Percentiles rank a stretch among this genome's conserved stretches.
Conservation (phyloP, 2,329 filamentous ascomycete species). For the Talaromyces sp. region DNA sequence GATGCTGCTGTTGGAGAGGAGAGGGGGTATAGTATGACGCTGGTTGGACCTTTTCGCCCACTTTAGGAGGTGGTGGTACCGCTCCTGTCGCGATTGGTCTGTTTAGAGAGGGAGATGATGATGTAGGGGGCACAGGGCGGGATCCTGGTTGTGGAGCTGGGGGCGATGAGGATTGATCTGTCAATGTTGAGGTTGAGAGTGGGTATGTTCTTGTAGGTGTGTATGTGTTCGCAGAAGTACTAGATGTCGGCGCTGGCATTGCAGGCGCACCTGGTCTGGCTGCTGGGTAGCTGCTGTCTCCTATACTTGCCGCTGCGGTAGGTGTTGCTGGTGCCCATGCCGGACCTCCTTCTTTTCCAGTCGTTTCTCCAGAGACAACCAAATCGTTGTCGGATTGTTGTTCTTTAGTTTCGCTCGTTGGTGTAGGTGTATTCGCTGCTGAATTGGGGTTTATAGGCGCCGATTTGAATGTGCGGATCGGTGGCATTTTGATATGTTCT, state of each 20-base stretch:
- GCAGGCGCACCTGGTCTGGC: constrained; percentile 15
- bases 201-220: constrained; percentile 12
- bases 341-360: background rate
- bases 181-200: constrained; percentile 17
- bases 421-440: constrained; percentile 8
- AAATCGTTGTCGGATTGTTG: background rate
- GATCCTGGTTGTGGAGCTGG: constrained; percentile 37
- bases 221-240: background rate
- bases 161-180: constrained; percentile 24
- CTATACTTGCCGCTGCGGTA: background rate
- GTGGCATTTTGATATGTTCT: constrained; percentile 22
- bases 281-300: background rate
- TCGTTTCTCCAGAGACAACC: background rate
- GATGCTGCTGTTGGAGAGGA: constrained; percentile 8
- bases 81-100: background rate
- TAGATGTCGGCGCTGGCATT: constrained; percentile 20
- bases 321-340: constrained; percentile 8
- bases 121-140: constrained; percentile 34
- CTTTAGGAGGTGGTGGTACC: constrained; percentile 28
- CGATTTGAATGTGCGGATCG: constrained; percentile 26
- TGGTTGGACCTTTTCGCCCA: constrained; percentile 14
- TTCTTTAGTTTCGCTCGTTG: background rate
- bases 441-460: constrained; percentile 28
- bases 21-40: constrained; percentile 9
- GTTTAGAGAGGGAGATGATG: constrained; percentile 12